Base-by-base conservation (phyloP, 2,329 filamentous ascomycete species). In the Basipetospora chlamydospora region DNA sequence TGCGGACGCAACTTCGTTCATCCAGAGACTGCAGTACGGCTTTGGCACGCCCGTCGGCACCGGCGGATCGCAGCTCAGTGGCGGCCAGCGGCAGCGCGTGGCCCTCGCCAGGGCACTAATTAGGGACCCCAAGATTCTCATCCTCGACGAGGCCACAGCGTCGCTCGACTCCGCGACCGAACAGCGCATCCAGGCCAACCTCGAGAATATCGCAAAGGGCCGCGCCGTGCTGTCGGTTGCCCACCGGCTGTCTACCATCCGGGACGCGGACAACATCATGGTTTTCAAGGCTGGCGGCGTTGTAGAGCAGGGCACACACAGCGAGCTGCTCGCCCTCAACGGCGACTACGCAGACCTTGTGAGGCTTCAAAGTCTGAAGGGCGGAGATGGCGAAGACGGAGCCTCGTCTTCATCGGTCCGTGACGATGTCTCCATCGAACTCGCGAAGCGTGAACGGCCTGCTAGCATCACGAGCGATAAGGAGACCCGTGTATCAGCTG, bases 141-240 rank as follows among this genome's bases (percentile, higher is more conserved):
- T 78, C 9, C 56, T 77, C 2, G 74, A 78, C 30, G 73, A 78
- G 47, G 72, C 73, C 2, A 78, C 73, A 2, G 64, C 70, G 1
- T 63, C 73, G 2, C 58, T 78, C 1, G 73, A 78, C 47, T 72
- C 70, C 11, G 60, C 61, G 2, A 72, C 64, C 32, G 73, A 77
- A 46, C 58, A 57, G 30, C 58, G 63, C 4, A 73, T 77, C 29
- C 66, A 73, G 45, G 49, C 48, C 22, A 62, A 61, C 4, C 55
- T 73, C 12, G 59, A 64, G 44, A 45, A 52, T 37, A 54, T 67
- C 43, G 48, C 60, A 2, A 58, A 63, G 37, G 64, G 67, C 36
- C 62, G 77, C 17, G 81, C 77, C 0, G 74, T 77, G 0, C 71
- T 82, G 38, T 64, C 74, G 12, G 77, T 82, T 42, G 76, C 77